phyloP scores from a whole-genome alignment of 1,284 basidiomycete species.

The Peniophora sp. region DNA sequence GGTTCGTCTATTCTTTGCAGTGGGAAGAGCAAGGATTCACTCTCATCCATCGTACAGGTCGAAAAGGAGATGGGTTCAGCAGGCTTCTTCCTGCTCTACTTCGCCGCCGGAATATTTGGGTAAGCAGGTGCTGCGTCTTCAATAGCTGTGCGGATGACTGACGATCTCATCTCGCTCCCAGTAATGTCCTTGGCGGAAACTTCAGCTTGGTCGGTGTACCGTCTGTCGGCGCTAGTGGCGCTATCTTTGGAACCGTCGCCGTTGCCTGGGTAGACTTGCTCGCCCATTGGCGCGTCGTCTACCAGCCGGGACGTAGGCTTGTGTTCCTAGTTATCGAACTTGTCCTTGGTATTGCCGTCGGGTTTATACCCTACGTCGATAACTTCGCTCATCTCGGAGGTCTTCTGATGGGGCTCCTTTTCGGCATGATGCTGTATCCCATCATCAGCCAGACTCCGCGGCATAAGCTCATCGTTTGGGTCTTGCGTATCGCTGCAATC shows the following conservation, averaged over 20 bases:
- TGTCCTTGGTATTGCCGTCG: constrained; percentile 77
- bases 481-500: constrained; percentile 64
- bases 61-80: constrained; percentile 82
- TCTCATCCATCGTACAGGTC: constrained; percentile 36
- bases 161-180: constrained; percentile 17
- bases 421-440: constrained; percentile 80
- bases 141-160: neutral
- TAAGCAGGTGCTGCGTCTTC: constrained; percentile 22
- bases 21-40: constrained; percentile 3
- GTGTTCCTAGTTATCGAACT: constrained; percentile 82
- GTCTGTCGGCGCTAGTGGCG: constrained; percentile 89
- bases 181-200: constrained; percentile 85
- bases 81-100: constrained; percentile 78
- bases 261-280: constrained; percentile 83
- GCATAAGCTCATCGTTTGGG: constrained; percentile 73
- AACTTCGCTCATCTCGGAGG: constrained; percentile 80
- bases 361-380: constrained; percentile 76
- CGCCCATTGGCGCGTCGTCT: constrained; percentile 88
- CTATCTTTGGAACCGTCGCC: constrained; percentile 88
- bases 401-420: constrained; percentile 78
- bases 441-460: constrained; percentile 74
- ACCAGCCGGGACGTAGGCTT: constrained; percentile 71
- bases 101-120: constrained; percentile 88
- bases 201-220: constrained; percentile 87
- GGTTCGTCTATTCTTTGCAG: constrained; percentile 30